These are phyloP conservation scores for Ceratobasidium sp. DNA, from an alignment of 1,284 basidiomycete genomes.

Conservation along the genomic window DNA sequence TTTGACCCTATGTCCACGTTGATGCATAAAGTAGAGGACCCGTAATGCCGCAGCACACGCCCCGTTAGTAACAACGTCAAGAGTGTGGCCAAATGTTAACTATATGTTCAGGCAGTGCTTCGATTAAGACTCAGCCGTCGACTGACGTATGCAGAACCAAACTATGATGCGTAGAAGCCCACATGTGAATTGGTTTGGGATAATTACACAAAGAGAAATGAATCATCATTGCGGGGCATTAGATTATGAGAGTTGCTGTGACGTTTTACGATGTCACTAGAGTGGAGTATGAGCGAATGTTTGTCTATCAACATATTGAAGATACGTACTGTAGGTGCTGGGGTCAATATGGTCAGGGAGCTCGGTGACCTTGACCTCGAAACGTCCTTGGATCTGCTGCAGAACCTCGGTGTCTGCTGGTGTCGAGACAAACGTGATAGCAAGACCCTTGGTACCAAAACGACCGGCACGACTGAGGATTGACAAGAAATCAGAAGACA, in stretches of 20 bases:
- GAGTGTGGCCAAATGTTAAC: too few relatives aligned
- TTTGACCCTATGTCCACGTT: too few relatives aligned
- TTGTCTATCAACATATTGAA: not conserved
- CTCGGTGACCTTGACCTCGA: slow-evolving; percentile 93
- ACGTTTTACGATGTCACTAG: slow-evolving; percentile 37
- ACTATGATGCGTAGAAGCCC: slow-evolving; percentile 2
- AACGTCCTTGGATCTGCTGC: slow-evolving; percentile 87
- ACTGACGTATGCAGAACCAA: too few relatives aligned
- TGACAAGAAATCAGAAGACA: not conserved
- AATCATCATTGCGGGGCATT: slow-evolving; percentile 11
- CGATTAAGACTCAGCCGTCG: too few relatives aligned
- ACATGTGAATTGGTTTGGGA: slow-evolving; percentile 25
- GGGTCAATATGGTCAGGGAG: slow-evolving; percentile 93
- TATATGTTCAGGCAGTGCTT: too few relatives aligned
- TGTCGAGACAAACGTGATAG: slow-evolving; percentile 95
- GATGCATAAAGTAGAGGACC: too few relatives aligned
- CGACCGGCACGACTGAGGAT: slow-evolving; percentile 88
- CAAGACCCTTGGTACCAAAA: slow-evolving; percentile 99
- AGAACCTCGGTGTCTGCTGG: slow-evolving; percentile 95
- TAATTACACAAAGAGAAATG: slow-evolving; percentile 18
- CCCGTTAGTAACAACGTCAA: too few relatives aligned
- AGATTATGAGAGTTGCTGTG: not conserved
- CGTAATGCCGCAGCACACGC: too few relatives aligned
- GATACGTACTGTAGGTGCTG: slow-evolving; percentile 80
- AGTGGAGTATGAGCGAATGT: not conserved